phyloP scores from a whole-genome alignment of 2,329 filamentous ascomycete genomes.

The Scorias spongiosa region DNA sequence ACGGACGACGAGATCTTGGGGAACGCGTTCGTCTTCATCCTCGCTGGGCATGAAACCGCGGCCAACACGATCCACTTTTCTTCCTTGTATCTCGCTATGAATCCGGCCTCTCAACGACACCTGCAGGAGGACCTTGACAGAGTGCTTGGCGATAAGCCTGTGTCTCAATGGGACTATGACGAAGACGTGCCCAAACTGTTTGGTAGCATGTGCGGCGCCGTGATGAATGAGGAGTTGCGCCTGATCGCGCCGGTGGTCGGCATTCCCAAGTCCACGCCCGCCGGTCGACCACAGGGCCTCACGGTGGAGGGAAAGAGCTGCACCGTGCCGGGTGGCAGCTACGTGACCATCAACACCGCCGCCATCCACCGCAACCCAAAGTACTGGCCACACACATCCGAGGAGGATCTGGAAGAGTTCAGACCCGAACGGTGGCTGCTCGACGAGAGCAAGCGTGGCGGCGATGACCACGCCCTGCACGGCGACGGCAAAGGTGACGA shows the following conservation, averaged over 20 bases:
- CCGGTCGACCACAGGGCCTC: constrained; percentile 38
- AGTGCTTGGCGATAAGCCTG: constrained; percentile 44
- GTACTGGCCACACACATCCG: constrained; percentile 46
- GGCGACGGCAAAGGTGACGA: constrained; percentile 10
- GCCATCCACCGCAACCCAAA: constrained; percentile 52
- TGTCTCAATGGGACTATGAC: constrained; percentile 57
- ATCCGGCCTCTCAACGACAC: constrained; percentile 46
- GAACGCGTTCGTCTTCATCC: constrained; percentile 47
- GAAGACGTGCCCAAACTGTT: constrained; percentile 48
- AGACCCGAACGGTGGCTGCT: constrained; percentile 58
- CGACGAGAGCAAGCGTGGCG: constrained; percentile 11
- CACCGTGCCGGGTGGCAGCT: constrained; percentile 40
- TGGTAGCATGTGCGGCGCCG: constrained; percentile 54
- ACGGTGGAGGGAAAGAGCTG: constrained; percentile 42
- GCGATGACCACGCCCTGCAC: neutral
- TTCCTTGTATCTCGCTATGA: constrained; percentile 51
- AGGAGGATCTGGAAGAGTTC: constrained; percentile 50
- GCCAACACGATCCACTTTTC: constrained; percentile 62
- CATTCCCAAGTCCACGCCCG: constrained; percentile 50
- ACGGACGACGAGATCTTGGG: constrained; percentile 52
- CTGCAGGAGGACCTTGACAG: constrained; percentile 56
- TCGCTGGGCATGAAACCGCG: constrained; percentile 70
- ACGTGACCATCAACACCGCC: constrained; percentile 42
- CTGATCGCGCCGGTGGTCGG: constrained; percentile 54
- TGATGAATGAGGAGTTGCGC: constrained; percentile 64